phyloP scores from a whole-genome alignment of 106 monocot genomes.

The Allium sativum region DNA sequence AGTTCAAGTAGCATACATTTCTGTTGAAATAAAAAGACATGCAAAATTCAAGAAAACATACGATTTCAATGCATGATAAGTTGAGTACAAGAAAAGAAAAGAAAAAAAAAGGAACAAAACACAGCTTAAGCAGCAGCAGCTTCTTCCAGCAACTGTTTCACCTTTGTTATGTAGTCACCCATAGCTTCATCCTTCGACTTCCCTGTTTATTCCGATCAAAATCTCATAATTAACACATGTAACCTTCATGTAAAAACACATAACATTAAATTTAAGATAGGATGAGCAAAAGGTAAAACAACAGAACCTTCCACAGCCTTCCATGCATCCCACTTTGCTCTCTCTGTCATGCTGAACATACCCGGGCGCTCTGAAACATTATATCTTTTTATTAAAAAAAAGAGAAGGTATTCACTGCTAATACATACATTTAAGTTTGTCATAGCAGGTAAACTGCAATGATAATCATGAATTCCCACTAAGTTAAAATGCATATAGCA shows the following conservation, averaged over 20 bases:
- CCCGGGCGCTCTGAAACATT: slow-evolving; percentile 45
- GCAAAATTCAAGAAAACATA: not conserved
- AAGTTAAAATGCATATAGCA: too few relatives aligned
- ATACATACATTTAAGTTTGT: not conserved
- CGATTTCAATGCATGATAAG: not conserved
- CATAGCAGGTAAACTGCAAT: not conserved
- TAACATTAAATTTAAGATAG: not conserved
- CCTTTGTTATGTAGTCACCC: slow-evolving; percentile 79
- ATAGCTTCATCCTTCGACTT: slow-evolving; percentile 78
- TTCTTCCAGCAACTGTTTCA: slow-evolving; percentile 47
- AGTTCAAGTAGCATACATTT: not conserved
- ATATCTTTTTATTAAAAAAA: not conserved
- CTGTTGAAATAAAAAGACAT: not conserved
- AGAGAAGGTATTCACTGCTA: not conserved
- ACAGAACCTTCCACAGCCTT: slow-evolving; percentile 65
- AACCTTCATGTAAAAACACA: not conserved
- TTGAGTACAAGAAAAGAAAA: not conserved
- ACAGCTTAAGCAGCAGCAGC: not conserved
- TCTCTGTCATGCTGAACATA: slow-evolving; percentile 48
- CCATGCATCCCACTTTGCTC: slow-evolving; percentile 94
- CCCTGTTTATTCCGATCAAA: slow-evolving; percentile 11
- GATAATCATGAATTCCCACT: too few relatives aligned
- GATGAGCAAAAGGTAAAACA: not conserved
- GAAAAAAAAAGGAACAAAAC: not conserved
- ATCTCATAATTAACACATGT: too few relatives aligned